These are phyloP conservation scores for Pseudotsuga menziesii DNA, from an alignment of 75 land plant species.

Conservation along the genomic window DNA sequence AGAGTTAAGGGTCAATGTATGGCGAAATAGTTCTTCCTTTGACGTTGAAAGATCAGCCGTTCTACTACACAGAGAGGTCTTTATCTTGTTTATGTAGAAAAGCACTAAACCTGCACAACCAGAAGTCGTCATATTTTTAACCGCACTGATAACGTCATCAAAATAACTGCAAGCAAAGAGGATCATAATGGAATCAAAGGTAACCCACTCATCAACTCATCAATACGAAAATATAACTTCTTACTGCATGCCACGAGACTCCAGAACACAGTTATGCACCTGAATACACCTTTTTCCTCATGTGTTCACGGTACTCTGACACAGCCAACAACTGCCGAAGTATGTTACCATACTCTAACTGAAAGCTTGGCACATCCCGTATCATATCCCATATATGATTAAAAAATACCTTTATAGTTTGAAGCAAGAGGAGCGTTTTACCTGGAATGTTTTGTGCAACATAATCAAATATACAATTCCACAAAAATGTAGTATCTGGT, in stretches of 20 bases:
- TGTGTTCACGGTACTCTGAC: constrained; percentile 64
- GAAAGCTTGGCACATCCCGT: constrained; percentile 59
- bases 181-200: neutral
- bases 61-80: constrained; percentile 22
- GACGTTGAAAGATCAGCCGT: constrained; percentile 24
- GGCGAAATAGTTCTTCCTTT: constrained; percentile 78
- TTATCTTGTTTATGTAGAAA: constrained; percentile 61
- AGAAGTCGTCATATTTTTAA: neutral
- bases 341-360: constrained; percentile 72
- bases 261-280: constrained; percentile 27
- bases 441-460: constrained; percentile 34
- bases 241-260: neutral
- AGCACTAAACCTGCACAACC: constrained; percentile 49
- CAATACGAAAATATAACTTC: neutral
- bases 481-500: neutral
- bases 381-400: constrained; percentile 68
- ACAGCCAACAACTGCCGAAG: constrained; percentile 58
- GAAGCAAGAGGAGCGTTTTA: constrained; percentile 30
- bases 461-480: neutral
- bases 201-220: neutral
- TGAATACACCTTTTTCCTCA: constrained; percentile 65
- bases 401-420: constrained; percentile 58
- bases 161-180: neutral
- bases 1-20: constrained; percentile 48
- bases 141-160: neutral